Percentiles rank a stretch among this genome's conserved stretches.
Conservation (phyloP, 2,329 filamentous ascomycete species). For the Penicillium psychrosexuale region DNA sequence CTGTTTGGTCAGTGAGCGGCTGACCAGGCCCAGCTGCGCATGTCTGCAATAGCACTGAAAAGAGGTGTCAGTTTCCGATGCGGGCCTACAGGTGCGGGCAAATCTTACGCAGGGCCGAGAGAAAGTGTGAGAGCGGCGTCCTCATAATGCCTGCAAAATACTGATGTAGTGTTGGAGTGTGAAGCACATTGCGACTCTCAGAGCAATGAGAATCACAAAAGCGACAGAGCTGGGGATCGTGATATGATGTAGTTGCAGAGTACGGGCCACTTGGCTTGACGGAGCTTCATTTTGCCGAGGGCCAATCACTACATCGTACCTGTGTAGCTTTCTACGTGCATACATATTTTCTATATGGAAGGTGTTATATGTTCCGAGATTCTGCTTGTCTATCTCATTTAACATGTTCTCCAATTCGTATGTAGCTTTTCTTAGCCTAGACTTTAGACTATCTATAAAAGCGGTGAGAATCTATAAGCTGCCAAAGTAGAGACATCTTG, state of each 20-base stretch:
- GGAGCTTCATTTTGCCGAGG: conserved; percentile 38
- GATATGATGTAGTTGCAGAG: conserved; percentile 22
- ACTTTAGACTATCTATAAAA: background rate
- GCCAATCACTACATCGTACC: conserved; percentile 15
- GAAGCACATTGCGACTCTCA: conserved; percentile 36
- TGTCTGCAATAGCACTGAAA: conserved; percentile 33
- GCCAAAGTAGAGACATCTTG: background rate
- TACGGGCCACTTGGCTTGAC: conserved; percentile 40
- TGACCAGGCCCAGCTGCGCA: conserved; percentile 28
- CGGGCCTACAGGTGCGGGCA: conserved; percentile 5
- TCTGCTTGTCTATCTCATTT: background rate
- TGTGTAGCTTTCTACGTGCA: background rate
- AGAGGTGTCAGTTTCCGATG: conserved; percentile 22
- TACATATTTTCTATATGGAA: background rate
- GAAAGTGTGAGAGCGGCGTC: conserved; percentile 30
- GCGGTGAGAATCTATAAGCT: background rate
- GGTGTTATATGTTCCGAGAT: no score
- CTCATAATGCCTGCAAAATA: conserved; percentile 35
- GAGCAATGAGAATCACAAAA: background rate
- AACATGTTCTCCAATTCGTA: background rate
- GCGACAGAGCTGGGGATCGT: conserved; percentile 5
- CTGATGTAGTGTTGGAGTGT: conserved; percentile 18
- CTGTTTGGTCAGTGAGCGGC: conserved; percentile 18
- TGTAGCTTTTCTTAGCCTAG: background rate
- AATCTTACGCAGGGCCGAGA: conserved; percentile 37